Evolutionary conservation across 768 basidiomycete species (phyloP).

Genomic region (Auricularia sp.): DNA sequence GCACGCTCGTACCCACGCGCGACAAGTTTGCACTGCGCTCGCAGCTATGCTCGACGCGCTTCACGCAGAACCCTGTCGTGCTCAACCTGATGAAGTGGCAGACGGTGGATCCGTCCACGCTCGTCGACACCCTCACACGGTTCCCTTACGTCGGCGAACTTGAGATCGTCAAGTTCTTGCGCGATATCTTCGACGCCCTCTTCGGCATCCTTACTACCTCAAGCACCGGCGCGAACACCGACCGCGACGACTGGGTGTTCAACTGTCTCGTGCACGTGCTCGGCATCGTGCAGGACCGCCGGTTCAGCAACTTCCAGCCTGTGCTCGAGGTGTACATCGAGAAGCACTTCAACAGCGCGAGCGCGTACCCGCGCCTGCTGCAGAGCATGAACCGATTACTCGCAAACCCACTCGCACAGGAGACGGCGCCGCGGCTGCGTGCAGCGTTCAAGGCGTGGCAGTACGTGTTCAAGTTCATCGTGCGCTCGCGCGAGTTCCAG

Average conservation of each 20-base stretch:
- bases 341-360: conserved; percentile 71
- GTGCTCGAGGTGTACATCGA: conserved; percentile 92
- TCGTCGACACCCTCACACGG: conserved; percentile 65
- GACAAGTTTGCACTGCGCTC: conserved; percentile 78
- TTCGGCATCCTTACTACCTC: conserved; percentile 79
- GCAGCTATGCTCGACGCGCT: conserved; percentile 84
- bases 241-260: conserved; percentile 82
- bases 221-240: conserved; percentile 53
- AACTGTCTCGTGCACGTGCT: conserved; percentile 85
- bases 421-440: conserved; percentile 69
- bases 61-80: conserved; percentile 83
- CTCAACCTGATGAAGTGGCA: conserved; percentile 79
- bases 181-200: conserved; percentile 85
- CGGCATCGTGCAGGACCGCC: conserved; percentile 84
- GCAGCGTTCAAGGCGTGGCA: conserved; percentile 95
- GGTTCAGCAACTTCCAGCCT: conserved; percentile 91
- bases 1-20: conserved; percentile 55
- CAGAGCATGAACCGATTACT: conserved; percentile 81
- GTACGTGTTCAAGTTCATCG: conserved; percentile 91
- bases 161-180: conserved; percentile 88
- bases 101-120: conserved; percentile 52
- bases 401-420: conserved; percentile 56
- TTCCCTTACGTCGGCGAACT: conserved; percentile 91
- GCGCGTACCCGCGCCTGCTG: conserved; percentile 77
- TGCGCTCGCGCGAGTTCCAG: conserved; percentile 81